Evolutionary conservation across 768 basidiomycete species (phyloP), one percentile per base, ranked within the genome.

Genomic region (Kockovaella imperatae): DNA sequence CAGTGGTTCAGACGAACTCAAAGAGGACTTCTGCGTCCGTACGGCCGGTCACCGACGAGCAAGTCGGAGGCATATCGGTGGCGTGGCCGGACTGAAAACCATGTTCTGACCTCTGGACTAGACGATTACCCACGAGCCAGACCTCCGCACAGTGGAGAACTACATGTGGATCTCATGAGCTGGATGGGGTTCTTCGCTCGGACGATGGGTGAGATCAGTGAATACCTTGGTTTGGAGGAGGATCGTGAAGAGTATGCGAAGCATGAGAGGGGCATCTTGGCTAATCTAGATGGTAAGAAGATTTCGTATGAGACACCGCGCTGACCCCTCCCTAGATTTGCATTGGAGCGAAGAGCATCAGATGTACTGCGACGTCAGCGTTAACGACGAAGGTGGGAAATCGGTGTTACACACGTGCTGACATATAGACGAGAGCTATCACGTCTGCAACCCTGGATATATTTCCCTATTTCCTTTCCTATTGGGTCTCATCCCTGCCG

Each of bases 181-280:
- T 97, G 91, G 91, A 87, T 96, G 82, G 91, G 80, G 3, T 95
- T 89, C 76, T 97, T 96, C 72, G 80, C 87, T 28, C 77, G 84
- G 56, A 96, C 91, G 24, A 97, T 97, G 91, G 79, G 77, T 44
- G 85, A 84, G 39, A 85, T 97, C 49, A 84, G 91, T 0, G 82
- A 79, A 50, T 93, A 85, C 67, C 75, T 93, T 14, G 88, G 84
- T 1, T 84, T 93, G 70, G 74, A 69, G n/a, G 87, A 91, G 26
- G 91, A 96, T 62, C 79, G 77, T 45, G 72, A 74, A n/a, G 83
- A 83, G 24, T 97, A 83, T 60, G 74, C 71, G 34, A 80, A 82
- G 51, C 84, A 86, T 43, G 87, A 89, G 69, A 78, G 77, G 47
- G 86, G 84, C 4, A 84, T 90, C 32, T 69, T 90, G 39, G 77